These are phyloP conservation scores for Ogataea ramenticola DNA, from an alignment of 805 yeast genomes.

Conservation along the genomic window DNA sequence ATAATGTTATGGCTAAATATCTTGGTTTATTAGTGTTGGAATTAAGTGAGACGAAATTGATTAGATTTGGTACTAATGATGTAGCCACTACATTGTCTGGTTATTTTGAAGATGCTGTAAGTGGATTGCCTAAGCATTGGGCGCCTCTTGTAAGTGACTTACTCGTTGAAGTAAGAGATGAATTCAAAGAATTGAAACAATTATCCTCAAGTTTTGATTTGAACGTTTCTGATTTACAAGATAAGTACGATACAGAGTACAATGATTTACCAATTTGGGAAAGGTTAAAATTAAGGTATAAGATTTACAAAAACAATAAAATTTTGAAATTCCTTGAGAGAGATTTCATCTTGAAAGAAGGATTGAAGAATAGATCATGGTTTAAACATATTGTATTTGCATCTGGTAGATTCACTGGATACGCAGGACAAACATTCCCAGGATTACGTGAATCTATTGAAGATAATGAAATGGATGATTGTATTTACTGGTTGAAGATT, in stretches of 20 bases:
- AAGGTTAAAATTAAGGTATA: background rate
- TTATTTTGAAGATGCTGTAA: conserved; percentile 27
- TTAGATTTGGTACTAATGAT: conserved; percentile 28
- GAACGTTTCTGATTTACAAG: conserved; percentile 13
- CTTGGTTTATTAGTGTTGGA: conserved; percentile 38
- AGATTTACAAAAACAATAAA: conserved; percentile 20
- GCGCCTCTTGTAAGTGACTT: too few species aligned
- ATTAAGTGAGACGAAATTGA: conserved; percentile 35
- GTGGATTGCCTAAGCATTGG: background rate
- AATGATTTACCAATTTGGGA: conserved; percentile 1
- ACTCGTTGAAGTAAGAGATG: too few species aligned
- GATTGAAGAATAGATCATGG: conserved; percentile 39
- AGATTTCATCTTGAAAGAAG: conserved; percentile 30
- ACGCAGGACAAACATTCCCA: conserved; percentile 40
- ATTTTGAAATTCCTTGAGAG: conserved; percentile 32
- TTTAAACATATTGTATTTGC: conserved; percentile 43
- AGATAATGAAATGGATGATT: conserved; percentile 25
- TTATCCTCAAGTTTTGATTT: conserved; percentile 16
- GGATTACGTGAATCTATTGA: conserved; percentile 41
- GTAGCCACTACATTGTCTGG: conserved; percentile 32
- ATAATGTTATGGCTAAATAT: conserved; percentile 41
- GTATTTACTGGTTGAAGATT: conserved; percentile 11
- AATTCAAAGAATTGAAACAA: background rate
- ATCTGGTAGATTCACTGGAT: conserved; percentile 45
- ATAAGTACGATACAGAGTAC: conserved; percentile 5